Base-by-base conservation (phyloP, 495 filamentous ascomycete genomes). In the Annulohypoxylon bovei region DNA sequence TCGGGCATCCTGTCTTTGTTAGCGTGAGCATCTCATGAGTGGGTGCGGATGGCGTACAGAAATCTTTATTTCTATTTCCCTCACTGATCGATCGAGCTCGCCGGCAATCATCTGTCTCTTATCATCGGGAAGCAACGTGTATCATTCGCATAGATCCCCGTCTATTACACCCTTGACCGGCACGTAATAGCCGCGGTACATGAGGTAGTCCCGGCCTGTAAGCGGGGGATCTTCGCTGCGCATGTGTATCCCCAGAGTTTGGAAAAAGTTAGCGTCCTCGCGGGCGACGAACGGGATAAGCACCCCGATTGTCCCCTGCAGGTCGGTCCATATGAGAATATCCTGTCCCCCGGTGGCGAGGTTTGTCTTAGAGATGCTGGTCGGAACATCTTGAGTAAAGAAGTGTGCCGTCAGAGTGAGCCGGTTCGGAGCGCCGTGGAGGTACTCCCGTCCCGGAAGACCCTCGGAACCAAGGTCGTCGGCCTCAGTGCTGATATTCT, bases 191-290 rank as follows among this genome's bases (percentile, higher is more conserved):
- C 93, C 88, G 57, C 96, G 85, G 75, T 97, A 99, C 47, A 97
- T 95, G 27, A 99, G 79, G 79, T 99, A 95, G 77, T 98, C 96
- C 62, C 96, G 87, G 27, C 96, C 95, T 7, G 93, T 92, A 22
- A 97, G 83, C 11, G 94, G 93, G 20, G 94, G 86, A 69, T 97
- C 91, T 68, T 97, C 93, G 16, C 83, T 85, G 49, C 93, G 86
- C 81, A 99, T 82, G 66, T 95, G 90, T 71, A 90, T 90, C 78
- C 98, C 95, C 28, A 98, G 84, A 33, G 88, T 93, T 78, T 97
- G 93, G 85, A 99, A 98, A 79, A 98, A 97, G 80, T 98, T 94
- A 39, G 96, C 93, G 74, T 98, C 95, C 72, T 98, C 94, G 22
- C 95, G 89, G 63, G 89, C 89, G 16, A 91, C 81, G 73, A 99